These are phyloP conservation scores for Cocos nucifera DNA, from an alignment of 176 grass and related monocot species.

Conservation along the genomic window DNA sequence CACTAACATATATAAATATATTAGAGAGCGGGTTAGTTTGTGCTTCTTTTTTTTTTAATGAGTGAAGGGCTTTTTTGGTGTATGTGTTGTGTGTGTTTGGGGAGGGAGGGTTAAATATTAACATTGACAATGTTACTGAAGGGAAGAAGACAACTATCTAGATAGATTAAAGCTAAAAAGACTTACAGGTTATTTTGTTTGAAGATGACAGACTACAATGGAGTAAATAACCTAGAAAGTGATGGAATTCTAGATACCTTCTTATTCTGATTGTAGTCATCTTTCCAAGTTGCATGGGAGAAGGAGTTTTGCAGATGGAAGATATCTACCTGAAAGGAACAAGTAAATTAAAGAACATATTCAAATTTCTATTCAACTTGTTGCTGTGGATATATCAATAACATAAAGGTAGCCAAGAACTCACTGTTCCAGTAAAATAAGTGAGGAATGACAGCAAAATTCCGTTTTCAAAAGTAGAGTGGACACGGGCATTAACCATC, in stretches of 20 bases:
- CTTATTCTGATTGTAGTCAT: slow-evolving; percentile 71
- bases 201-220: no score
- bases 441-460: slow-evolving; percentile 91
- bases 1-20: no score
- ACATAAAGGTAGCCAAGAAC: slow-evolving; percentile 5
- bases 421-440: slow-evolving; percentile 96
- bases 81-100: no score
- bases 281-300: slow-evolving; percentile 58
- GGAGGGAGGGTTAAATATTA: no score
- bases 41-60: no score
- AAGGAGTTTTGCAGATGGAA: slow-evolving; percentile 63
- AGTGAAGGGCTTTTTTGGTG: no score
- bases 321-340: slow-evolving; percentile 55
- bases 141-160: no score
- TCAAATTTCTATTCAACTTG: background rate
- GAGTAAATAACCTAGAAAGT: slow-evolving; percentile 7
- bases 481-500: slow-evolving; percentile 83
- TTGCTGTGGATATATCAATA: no score
- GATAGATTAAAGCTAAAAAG: no score
- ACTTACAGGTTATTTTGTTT: no score
- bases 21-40: no score
- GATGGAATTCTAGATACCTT: slow-evolving; percentile 41
- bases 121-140: no score
- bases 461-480: slow-evolving; percentile 81
- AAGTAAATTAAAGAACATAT: slow-evolving; percentile 6